Conservation (phyloP, 495 filamentous ascomycete species). For the Podospora sp. region DNA sequence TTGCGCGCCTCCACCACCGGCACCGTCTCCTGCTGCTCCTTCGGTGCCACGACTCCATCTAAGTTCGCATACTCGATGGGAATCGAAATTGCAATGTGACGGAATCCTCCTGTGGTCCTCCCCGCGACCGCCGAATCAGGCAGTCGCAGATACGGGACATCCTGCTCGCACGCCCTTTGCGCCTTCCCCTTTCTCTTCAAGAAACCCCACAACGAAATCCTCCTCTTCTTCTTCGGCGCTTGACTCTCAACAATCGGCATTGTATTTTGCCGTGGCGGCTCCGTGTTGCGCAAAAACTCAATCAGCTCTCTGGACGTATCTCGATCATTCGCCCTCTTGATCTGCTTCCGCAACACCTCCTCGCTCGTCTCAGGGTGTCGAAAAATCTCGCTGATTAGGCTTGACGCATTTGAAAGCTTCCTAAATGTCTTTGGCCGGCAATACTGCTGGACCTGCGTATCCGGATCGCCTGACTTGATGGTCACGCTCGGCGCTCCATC, state of each 20-base stretch:
- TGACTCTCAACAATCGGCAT: conserved; percentile 39
- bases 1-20: background rate
- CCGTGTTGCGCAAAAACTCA: conserved; percentile 46
- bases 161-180: background rate
- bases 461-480: conserved; percentile 12
- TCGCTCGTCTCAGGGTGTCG: conserved; percentile 29
- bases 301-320: conserved; percentile 35
- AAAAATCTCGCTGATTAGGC: conserved; percentile 32
- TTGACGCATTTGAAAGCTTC: conserved; percentile 25
- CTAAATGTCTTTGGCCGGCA: conserved; percentile 26
- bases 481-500: background rate
- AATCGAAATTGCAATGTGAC: conserved; percentile 57
- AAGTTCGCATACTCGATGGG: conserved; percentile 40
- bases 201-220: conserved; percentile 14
- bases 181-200: conserved; percentile 8
- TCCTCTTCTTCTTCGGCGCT: conserved; percentile 20
- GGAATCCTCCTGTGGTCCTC: conserved; percentile 43
- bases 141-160: conserved; percentile 37
- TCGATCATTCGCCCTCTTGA: conserved; percentile 28
- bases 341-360: conserved; percentile 23
- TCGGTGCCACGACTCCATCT: conserved; percentile 4
- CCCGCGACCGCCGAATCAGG: conserved; percentile 52
- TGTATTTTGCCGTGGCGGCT: conserved; percentile 41
- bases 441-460: conserved; percentile 19
- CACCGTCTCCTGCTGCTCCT: background rate